Base-by-base conservation (phyloP, 1,284 basidiomycete genomes). In the Ustilago loliicola region DNA sequence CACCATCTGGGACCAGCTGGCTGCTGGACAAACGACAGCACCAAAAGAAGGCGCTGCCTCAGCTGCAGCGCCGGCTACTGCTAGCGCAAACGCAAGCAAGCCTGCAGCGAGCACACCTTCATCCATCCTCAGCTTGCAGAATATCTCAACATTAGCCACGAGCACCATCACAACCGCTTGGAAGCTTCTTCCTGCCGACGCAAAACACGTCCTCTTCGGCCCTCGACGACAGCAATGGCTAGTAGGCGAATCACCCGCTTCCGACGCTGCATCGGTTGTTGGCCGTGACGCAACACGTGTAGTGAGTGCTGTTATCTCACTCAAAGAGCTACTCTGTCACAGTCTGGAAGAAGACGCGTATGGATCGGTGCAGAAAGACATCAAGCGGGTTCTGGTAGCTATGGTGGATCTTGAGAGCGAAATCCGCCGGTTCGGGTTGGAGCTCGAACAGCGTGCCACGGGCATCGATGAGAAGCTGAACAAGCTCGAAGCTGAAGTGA, bases 161-260 rank as follows among this genome's bases (percentile, higher is more conserved):
- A n/a, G 51, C 38, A 7, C 76, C 1, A 25, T 61, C 7, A 27
- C 32, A 9, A 45, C 61, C 2, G 64, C 40, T 0, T 78, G 75
- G 72, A 47, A 48, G 19, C 15, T 66, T 2, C 15, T 81, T 5
- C 80, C 81, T 0, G 36, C 50, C 0, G 81, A 83, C 27, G 80
- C 77, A 10, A 77, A 79, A 61, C 81, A 83, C 45, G 81, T 77
- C 10, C 62, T 83, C 0, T 74, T 79, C 8, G 80, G 80, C 6
- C 68, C 73, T 21, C 60, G 66, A 34, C 56, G 76, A 19, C 63
- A 60, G 2, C 58, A 66, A 25, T 29, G 36, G 5, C 23, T 77
- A 3, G 6, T 70, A 0, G 75, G 71, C 23, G 65, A 66, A 9
- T 74, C 70, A 1, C 72, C 75, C 0, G 53, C 53, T 0, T 56